Base-by-base conservation (phyloP, 352 stramenopile genomes). In the Phytophthora chlamydospora region DNA sequence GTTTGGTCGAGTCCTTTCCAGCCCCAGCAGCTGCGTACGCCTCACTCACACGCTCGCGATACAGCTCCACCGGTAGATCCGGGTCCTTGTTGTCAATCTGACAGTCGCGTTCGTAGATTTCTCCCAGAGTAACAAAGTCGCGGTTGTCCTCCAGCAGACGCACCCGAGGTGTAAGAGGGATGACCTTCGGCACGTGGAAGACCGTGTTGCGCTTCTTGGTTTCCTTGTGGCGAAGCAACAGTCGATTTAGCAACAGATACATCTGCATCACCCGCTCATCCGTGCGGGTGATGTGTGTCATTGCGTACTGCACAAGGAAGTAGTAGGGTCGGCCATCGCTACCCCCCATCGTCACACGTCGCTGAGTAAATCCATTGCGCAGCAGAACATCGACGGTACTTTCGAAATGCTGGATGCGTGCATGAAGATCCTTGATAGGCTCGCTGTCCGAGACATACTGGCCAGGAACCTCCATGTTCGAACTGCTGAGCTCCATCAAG, bases 191-290 rank as follows among this genome's bases (percentile, higher is more conserved):
- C 1, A 97, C 76, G 46, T 96, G 85, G 49, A 97, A 95, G n/a
- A 90, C 75, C 4, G 93, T 80, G 62, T 97, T 92, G 38, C 89
- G 85, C 31, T 91, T 88, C 45, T 90, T 85, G 10, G 91, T 95
- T 62, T 96, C 83, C 58, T 96, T 93, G 72, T 97, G 85, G 9
- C 85, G 85, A 33, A 88, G 57, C 7, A 97, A 56, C 39, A 97
- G 57, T 13, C 88, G 80, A 59, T 96, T 97, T 33, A 97, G 66
- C 60, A 98, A 68, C 45, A 95, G 58, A 66, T 97, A 95, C 86
- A 98, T 93, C 54, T 98, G 92, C 75, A 95, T 94, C 77, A 97
- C 95, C n/a, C 92, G 84, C 68, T 97, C 91, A 70, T 98, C 91
- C n/a, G 88, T 97, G 36, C 90, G 88, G 17, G 92, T 98, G 47